Base-by-base conservation (phyloP, 495 filamentous ascomycete species). In the Tuber indicum region DNA sequence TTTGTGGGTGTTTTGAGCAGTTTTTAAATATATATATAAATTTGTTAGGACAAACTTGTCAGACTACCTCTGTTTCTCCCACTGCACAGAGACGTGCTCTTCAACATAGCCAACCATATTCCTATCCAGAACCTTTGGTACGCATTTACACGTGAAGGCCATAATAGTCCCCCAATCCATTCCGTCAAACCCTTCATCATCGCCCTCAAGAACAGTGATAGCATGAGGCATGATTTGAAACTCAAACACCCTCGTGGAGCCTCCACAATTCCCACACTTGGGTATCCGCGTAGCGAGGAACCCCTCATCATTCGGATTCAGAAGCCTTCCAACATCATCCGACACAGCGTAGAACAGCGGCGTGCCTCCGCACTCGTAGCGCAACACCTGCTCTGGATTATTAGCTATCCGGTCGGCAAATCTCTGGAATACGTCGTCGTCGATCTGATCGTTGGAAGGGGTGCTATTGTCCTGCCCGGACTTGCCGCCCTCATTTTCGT, bases 81-180 rank as follows among this genome's bases (percentile, higher is more conserved):
- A 99, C 86, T 98, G 96, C 82, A 98, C 96, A 12, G 96, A 95
- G 32, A 89, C 91, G 95, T 96, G 98, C 85, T 99, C 96, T 86
- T 98, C 96, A 62, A 94, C 79, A 86, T 94, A 98, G 1, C 89
- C 92, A 36, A 88, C 86, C 47, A 85, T 84, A 26, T 81, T 78
- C 58, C 85, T 83, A 8, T 85, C 85, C 62, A 89, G 84, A 23
- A 86, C 85, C 74, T 85, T 83, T 0, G 89, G 87, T 70, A 86
- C 87, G 84, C 93, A 97, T 69, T 84, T 85, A 84, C 96, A 99
- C 36, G 96, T 94, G 0, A 90, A 93, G n/a, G 98, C 84, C 70
- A 98, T 89, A n/a, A 99, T 87, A 21, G 92, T 97, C 0, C 96
- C 96, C 96, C 96, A 99, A 81, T 99, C 96, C 96, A 99, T 98